A percentile compares a stretch with the other conserved stretches of the same genome.
Conservation (phyloP, 345 rosid genomes). For the Crucihimalaya himalaica region DNA sequence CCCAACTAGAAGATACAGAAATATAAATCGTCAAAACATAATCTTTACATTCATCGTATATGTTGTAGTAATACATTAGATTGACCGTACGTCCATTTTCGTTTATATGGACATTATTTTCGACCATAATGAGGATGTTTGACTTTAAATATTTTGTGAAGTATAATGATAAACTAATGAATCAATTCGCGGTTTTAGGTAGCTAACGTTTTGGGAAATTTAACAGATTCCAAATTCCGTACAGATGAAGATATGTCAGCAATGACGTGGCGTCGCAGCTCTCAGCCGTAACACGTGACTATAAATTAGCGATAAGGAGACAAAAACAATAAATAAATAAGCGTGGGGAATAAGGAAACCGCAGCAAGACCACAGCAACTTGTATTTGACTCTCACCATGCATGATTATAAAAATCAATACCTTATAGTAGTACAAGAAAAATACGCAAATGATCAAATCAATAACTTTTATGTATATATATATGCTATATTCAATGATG, state of each 20-base stretch:
- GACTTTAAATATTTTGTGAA: neutral
- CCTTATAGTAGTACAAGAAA: neutral
- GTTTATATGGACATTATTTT: neutral
- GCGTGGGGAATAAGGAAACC: slow-evolving; percentile 38
- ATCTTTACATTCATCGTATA: neutral
- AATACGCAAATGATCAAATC: neutral
- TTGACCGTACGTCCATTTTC: neutral
- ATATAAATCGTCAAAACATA: neutral
- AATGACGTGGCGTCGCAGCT: slow-evolving; percentile 17
- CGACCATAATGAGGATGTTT: neutral
- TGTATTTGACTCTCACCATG: slow-evolving; percentile 34
- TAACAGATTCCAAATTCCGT: neutral
- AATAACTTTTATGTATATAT: neutral
- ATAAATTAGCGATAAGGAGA: slow-evolving; percentile 17
- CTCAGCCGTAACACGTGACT: slow-evolving; percentile 41
- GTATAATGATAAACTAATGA: neutral
- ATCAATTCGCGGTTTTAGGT: neutral
- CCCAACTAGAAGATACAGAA: slow-evolving; percentile 4
- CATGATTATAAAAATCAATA: neutral
- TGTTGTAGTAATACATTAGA: neutral
- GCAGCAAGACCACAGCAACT: slow-evolving; percentile 27
- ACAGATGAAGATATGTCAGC: slow-evolving; percentile 27
- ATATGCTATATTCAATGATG: neutral
- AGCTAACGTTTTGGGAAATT: neutral
- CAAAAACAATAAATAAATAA: slow-evolving; percentile 13